Percentiles rank a stretch among this genome's conserved stretches.
Evolutionary conservation across 768 basidiomycete genomes (phyloP).

Genomic region (Mycena indigotica): DNA sequence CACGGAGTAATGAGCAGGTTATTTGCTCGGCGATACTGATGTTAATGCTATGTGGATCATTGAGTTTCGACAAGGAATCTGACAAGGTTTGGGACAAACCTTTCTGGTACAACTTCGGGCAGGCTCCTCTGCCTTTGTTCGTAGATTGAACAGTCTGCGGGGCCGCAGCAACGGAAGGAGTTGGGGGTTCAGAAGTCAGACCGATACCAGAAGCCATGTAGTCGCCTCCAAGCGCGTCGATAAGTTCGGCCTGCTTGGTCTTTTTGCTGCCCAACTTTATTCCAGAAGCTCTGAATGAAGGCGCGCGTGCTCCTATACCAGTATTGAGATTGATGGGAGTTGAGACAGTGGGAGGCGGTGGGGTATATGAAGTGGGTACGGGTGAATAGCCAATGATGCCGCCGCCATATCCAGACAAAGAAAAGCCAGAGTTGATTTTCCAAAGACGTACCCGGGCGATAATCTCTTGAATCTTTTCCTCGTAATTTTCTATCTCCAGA

Average conservation of each 20-base stretch:
- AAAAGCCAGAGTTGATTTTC: constrained; percentile 42
- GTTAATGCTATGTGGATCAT: constrained; percentile 64
- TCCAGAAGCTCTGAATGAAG: constrained; percentile 90
- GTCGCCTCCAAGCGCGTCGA: constrained; percentile 86
- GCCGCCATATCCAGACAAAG: constrained; percentile 65
- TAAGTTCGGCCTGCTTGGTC: constrained; percentile 82
- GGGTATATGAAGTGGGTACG: constrained; percentile 50
- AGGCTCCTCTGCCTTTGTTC: constrained; percentile 57
- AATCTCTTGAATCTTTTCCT: constrained; percentile 96
- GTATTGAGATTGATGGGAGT: constrained; percentile 46
- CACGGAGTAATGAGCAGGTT: constrained; percentile 78
- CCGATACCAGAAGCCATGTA: constrained; percentile 41
- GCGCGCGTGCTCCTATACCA: constrained; percentile 56
- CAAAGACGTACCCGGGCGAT: constrained; percentile 76
- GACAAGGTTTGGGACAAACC: constrained; percentile 43
- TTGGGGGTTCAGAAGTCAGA: constrained; percentile 43
- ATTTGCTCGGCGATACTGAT: constrained; percentile 82
- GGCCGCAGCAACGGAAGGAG: constrained; percentile 24
- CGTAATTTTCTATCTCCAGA: constrained; percentile 88
- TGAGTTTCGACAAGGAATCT: background rate
- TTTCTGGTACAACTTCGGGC: constrained; percentile 75
- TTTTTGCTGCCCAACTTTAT: constrained; percentile 98
- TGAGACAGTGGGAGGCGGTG: constrained; percentile 68
- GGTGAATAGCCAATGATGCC: constrained; percentile 71
- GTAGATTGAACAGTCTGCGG: constrained; percentile 26